Percentiles rank a stretch among this genome's conserved stretches.
These are phyloP conservation scores for Endotrypanum monterogeii DNA, from an alignment of 208 protist genomes.

Conservation along the genomic window DNA sequence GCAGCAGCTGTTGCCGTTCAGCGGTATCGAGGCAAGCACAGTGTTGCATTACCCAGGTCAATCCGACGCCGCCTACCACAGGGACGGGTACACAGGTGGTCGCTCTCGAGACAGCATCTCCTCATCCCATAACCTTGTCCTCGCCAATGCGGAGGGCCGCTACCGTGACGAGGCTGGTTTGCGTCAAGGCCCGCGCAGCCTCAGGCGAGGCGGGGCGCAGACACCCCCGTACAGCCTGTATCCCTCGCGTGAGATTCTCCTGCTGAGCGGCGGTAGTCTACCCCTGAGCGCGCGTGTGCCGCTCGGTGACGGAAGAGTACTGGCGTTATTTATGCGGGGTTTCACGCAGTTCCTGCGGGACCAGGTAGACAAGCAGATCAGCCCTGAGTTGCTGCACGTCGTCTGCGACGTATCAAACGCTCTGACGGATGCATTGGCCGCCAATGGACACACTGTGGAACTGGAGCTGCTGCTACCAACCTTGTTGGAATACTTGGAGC, in stretches of 20 bases:
- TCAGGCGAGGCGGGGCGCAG: neutral
- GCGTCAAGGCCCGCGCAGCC: neutral
- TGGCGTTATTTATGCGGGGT: conserved; percentile 42
- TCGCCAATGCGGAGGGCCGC: neutral
- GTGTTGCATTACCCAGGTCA: conserved; percentile 74
- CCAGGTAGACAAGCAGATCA: neutral
- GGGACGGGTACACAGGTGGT: neutral
- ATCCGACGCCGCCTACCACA: conserved; percentile 13
- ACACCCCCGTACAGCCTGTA: conserved; percentile 17
- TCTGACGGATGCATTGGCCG: conserved; percentile 27
- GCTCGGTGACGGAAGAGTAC: conserved; percentile 42
- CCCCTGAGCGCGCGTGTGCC: conserved; percentile 74
- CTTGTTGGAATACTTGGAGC: conserved; percentile 16
- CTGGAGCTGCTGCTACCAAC: conserved; percentile 33
- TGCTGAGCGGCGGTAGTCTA: conserved; percentile 80
- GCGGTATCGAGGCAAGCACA: conserved; percentile 47
- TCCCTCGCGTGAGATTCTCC: conserved; percentile 67
- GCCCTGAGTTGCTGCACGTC: neutral
- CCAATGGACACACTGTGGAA: conserved; percentile 29
- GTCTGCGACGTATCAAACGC: conserved; percentile 27
- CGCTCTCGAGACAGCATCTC: neutral
- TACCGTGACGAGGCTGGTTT: neutral
- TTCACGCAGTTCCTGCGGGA: conserved; percentile 28
- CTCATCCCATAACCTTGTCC: neutral
- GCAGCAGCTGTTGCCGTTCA: conserved; percentile 49